Base-by-base conservation (phyloP, 2,329 filamentous ascomycete genomes). In the Blastomyces parvus region DNA sequence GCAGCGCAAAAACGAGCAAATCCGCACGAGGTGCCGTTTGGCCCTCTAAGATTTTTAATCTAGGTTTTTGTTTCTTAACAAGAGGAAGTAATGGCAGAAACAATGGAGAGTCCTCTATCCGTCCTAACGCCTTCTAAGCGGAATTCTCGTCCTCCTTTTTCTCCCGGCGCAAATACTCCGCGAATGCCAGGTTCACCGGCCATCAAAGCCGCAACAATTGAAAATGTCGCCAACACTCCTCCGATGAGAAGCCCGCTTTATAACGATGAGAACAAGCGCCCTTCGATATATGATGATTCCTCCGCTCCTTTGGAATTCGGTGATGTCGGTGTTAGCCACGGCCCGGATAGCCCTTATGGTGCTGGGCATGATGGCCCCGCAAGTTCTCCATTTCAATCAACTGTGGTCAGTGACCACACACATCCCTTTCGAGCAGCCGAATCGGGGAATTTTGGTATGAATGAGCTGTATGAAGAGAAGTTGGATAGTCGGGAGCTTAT, bases 71-170 rank as follows among this genome's bases (percentile, higher is more conserved):
- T 11, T 38, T 38, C 9, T 8, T 13, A 5, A 9, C 13, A 13
- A 38, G 13, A 38, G 13, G 9, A 25, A 50, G n/a, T 14, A 13
- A 50, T 50, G 48, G 22, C 22, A 11, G 48, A 59, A n/a, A 42
- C 50, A 61, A 79, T 78, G 76, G 70, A 75, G 62, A 73, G 73
- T 63, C 75, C 76, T 60, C 67, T 79, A 40, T 77, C 74, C 5
- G 73, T 74, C n/a, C 70, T 79, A 56, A 75, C 76, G 50, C 69
- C 75, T 33, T 76, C 76, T 55, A 74, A 71, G 65, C 76, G 77
- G 64, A 79, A 79, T 66, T 72, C 72, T 52, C 74, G 76, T 64
- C 69, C 69, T 58, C 69, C 69, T 40, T 69, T 70, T 19, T 44
- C 57, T 33, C 42, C 57, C 57, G 8, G 42, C 40, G 27, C 57